A percentile compares a stretch with the other conserved stretches of the same genome.
These are phyloP conservation scores for Chaetomium sp. DNA, from an alignment of 2,329 filamentous ascomycete species.

Conservation along the genomic window DNA sequence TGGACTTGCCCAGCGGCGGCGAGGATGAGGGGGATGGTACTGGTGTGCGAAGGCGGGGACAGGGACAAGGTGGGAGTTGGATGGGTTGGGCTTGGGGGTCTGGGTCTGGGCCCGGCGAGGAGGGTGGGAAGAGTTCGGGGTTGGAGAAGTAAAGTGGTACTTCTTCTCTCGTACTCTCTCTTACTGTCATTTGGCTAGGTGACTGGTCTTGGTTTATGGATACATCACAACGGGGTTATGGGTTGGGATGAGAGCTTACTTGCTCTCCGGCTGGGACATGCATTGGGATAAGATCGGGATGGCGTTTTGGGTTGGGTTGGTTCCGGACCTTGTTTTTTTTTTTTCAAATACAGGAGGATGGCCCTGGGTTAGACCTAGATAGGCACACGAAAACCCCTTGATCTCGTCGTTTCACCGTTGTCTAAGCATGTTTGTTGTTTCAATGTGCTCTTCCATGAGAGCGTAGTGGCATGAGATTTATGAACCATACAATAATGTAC, in stretches of 20 bases:
- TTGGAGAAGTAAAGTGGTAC: conserved; percentile 27
- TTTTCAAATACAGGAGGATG: too few relatives aligned
- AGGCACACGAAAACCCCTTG: too few relatives aligned
- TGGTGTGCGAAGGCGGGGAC: conserved; percentile 20
- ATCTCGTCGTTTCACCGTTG: too few relatives aligned
- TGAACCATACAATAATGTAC: conserved; percentile 5
- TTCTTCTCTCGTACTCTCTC: not conserved
- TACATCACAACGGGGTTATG: too few relatives aligned
- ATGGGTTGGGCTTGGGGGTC: conserved; percentile 43
- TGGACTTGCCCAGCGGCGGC: conserved; percentile 65
- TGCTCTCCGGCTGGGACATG: not conserved
- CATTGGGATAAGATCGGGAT: not conserved
- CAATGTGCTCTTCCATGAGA: too few relatives aligned
- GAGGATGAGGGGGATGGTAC: conserved; percentile 40
- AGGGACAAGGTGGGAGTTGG: conserved; percentile 34
- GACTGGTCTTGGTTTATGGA: not conserved
- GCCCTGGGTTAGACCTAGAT: not conserved
- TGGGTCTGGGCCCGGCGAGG: conserved; percentile 8
- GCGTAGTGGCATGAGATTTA: not conserved
- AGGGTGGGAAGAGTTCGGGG: conserved; percentile 33
- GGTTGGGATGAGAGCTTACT: too few relatives aligned
- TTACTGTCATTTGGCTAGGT: not conserved
- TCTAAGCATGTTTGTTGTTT: too few relatives aligned
- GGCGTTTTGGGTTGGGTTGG: conserved; percentile 1
- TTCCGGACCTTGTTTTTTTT: not conserved